Percentiles rank a stretch among this genome's conserved stretches.
phyloP scores from a whole-genome alignment of 1,284 basidiomycete genomes.

The Apiotrichum veenhuisii region DNA sequence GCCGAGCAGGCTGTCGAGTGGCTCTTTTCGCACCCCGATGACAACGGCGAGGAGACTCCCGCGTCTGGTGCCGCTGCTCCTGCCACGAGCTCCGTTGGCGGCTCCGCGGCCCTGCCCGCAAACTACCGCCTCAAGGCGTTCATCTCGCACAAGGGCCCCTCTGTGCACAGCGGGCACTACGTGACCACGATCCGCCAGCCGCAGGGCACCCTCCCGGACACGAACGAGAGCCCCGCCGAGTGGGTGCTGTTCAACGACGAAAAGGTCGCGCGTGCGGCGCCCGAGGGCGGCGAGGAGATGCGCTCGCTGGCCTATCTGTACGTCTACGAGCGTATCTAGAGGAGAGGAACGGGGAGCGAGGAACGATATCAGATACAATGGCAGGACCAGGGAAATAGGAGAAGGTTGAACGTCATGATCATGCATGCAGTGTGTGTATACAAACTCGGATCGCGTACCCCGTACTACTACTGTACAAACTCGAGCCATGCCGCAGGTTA shows the following conservation, averaged over 20 bases:
- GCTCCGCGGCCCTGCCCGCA: conserved; percentile 65
- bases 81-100: conserved; percentile 46
- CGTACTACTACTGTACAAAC: neutral
- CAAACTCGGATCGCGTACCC: neutral
- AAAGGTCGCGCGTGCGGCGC: conserved; percentile 83
- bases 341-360: neutral
- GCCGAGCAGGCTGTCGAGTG: conserved; percentile 87
- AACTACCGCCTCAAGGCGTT: conserved; percentile 81
- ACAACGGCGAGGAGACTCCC: conserved; percentile 61
- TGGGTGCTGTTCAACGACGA: conserved; percentile 96
- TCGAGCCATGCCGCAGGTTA: neutral
- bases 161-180: conserved; percentile 92
- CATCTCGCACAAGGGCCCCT: conserved; percentile 94
- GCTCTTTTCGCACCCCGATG: conserved; percentile 94
- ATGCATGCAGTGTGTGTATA: conserved; percentile 6
- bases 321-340: conserved; percentile 64
- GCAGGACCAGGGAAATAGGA: neutral
- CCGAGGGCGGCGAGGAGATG: conserved; percentile 57
- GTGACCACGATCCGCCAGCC: conserved; percentile 46
- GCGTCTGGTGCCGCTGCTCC: conserved; percentile 17
- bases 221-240: conserved; percentile 50
- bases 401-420: conserved; percentile 1
- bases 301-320: conserved; percentile 83
- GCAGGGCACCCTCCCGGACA: conserved; percentile 29
- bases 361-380: neutral